These are phyloP conservation scores for Arthrobotrys iridis DNA, from an alignment of 2,329 filamentous ascomycete genomes.

Conservation along the genomic window DNA sequence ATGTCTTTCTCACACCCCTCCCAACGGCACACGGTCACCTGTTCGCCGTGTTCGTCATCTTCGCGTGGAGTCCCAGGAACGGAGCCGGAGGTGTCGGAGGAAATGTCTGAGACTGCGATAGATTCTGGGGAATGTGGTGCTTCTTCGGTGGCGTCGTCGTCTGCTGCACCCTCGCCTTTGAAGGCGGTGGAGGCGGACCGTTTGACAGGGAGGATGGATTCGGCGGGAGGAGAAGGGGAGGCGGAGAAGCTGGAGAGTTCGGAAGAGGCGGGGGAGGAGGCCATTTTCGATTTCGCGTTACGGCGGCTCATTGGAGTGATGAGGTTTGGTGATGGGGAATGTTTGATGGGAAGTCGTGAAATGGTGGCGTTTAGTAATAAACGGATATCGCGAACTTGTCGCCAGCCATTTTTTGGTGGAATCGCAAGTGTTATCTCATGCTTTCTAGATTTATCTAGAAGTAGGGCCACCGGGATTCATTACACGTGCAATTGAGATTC, in stretches of 20 bases:
- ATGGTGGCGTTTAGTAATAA: constrained; percentile 22
- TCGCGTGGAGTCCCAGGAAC: constrained; percentile 78
- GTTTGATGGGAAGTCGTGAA: constrained; percentile 7
- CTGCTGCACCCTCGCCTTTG: constrained; percentile 63
- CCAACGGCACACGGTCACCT: constrained; percentile 82
- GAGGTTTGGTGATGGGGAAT: constrained; percentile 55
- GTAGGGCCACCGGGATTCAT: neutral
- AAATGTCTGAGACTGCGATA: constrained; percentile 70
- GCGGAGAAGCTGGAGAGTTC: constrained; percentile 59
- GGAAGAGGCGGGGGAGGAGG: constrained; percentile 64
- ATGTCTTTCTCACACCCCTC: constrained; percentile 77
- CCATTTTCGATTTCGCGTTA: constrained; percentile 49
- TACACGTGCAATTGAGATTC: neutral
- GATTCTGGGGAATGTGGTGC: constrained; percentile 66
- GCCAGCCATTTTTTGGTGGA: constrained; percentile 3
- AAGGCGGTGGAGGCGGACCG: constrained; percentile 59
- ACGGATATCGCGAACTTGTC: constrained; percentile 14
- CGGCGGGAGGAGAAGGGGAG: constrained; percentile 47
- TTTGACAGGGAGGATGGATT: constrained; percentile 51
- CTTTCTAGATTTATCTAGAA: neutral
- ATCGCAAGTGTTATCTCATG: no score
- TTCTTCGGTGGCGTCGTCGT: constrained; percentile 65
- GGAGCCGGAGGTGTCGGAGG: constrained; percentile 88
- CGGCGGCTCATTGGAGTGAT: constrained; percentile 51
- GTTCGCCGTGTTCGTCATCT: constrained; percentile 74